A percentile compares a stretch with the other conserved stretches of the same genome.
phyloP scores from a whole-genome alignment of 2,329 filamentous ascomycete species.

The Emericellopsis atlantica region DNA sequence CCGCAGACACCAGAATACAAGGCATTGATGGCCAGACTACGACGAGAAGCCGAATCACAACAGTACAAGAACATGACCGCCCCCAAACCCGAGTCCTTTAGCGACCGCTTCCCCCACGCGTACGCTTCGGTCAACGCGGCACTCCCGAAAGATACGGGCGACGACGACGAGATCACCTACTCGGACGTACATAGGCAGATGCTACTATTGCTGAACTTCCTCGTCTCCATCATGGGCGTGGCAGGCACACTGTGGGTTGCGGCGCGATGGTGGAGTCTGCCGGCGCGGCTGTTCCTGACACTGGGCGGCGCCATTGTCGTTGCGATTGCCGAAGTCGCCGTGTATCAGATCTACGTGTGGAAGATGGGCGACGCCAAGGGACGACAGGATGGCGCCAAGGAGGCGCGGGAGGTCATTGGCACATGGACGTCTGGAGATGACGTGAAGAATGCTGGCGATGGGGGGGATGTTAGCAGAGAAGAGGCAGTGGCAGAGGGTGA shows the following conservation, averaged over 20 bases:
- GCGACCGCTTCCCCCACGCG: constrained; percentile 42
- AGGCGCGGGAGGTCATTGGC: constrained; percentile 56
- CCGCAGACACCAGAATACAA: constrained; percentile 67
- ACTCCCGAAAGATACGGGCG: constrained; percentile 31
- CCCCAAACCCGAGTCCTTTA: constrained; percentile 41
- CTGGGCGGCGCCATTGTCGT: constrained; percentile 59
- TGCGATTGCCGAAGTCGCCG: constrained; percentile 62
- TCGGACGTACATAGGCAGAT: constrained; percentile 70
- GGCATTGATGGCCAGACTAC: constrained; percentile 74
- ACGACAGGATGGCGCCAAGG: constrained; percentile 45
- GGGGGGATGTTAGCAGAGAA: constrained; percentile 11
- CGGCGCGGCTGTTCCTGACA: constrained; percentile 56
- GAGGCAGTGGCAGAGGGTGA: background rate
- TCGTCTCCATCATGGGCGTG: constrained; percentile 74
- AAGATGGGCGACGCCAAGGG: constrained; percentile 56
- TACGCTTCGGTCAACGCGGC: constrained; percentile 43
- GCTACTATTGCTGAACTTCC: constrained; percentile 77
- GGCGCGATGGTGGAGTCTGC: constrained; percentile 63
- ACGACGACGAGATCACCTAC: constrained; percentile 54
- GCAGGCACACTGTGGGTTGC: constrained; percentile 68
- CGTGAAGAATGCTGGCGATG: constrained; percentile 10
- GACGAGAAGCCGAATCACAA: constrained; percentile 68
- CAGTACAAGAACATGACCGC: constrained; percentile 74
- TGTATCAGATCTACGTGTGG: constrained; percentile 66
- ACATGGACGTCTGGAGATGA: constrained; percentile 53